Percentiles rank a stretch among this genome's conserved stretches.
phyloP scores from a whole-genome alignment of 441 rosid species.

The Adansonia gregorii region DNA sequence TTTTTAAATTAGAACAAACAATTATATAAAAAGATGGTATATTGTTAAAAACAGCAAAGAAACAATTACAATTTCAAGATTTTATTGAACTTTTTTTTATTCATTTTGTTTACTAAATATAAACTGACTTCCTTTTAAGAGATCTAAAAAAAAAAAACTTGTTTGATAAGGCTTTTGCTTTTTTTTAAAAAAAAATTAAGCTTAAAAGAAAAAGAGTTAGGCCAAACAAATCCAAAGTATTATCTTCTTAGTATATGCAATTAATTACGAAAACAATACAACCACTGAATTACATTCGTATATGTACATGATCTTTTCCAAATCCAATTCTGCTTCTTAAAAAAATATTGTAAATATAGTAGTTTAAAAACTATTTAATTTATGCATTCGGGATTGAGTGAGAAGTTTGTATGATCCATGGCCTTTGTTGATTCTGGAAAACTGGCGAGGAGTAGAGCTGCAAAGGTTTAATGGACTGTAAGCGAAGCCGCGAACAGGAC shows the following conservation, averaged over 20 bases:
- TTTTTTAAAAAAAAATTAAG: too few species aligned
- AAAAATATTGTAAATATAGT: background rate
- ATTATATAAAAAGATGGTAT: too few species aligned
- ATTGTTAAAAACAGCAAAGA: too few species aligned
- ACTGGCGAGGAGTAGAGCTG: slow-evolving; percentile 35
- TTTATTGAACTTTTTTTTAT: too few species aligned
- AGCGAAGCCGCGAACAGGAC: background rate
- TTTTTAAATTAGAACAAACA: too few species aligned
- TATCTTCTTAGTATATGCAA: background rate
- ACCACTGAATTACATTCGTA: background rate
- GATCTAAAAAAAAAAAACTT: too few species aligned
- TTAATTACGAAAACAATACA: background rate
- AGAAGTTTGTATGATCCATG: slow-evolving; percentile 46
- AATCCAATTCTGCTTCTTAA: background rate
- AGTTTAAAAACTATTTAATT: slow-evolving; percentile 33
- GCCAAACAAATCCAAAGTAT: background rate
- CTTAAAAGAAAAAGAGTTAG: too few species aligned
- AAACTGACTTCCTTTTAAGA: too few species aligned
- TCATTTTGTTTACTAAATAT: too few species aligned
- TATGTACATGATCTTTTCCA: slow-evolving; percentile 8
- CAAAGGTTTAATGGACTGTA: slow-evolving; percentile 35
- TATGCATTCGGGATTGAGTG: slow-evolving; percentile 40
- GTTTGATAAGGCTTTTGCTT: too few species aligned
- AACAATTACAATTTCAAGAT: too few species aligned
- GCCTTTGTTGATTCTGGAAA: slow-evolving; percentile 18